phyloP scores from a whole-genome alignment of 495 filamentous ascomycete genomes.

The Aspergillus avenaceus region DNA sequence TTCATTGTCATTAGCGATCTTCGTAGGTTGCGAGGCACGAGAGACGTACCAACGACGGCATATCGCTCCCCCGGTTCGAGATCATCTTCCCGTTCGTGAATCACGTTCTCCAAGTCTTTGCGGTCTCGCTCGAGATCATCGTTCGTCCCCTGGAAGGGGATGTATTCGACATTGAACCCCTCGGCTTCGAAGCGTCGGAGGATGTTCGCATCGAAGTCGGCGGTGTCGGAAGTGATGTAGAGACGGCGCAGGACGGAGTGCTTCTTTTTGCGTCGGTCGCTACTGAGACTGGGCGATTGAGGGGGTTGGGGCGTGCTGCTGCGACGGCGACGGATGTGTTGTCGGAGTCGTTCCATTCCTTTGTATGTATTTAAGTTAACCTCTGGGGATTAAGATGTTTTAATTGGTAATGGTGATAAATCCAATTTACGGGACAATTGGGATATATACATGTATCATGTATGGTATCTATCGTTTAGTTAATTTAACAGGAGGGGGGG shows the following conservation, averaged over 20 bases:
- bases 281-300: conserved; percentile 11
- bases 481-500: no score
- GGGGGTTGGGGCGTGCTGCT: conserved; percentile 12
- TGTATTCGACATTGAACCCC: conserved; percentile 59
- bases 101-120: conserved; percentile 37
- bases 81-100: conserved; percentile 41
- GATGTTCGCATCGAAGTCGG: conserved; percentile 53
- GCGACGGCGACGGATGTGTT: conserved; percentile 15
- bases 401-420: not conserved
- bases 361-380: no score
- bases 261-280: conserved; percentile 10
- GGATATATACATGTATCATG: not conserved
- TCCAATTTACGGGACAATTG: not conserved
- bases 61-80: conserved; percentile 42
- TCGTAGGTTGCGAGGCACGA: not conserved
- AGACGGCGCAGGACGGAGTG: conserved; percentile 31
- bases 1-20: no score
- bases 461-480: no score
- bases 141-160: conserved; percentile 44
- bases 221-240: conserved; percentile 56
- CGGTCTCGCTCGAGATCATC: conserved; percentile 36
- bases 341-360: conserved; percentile 15
- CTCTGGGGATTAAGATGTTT: no score
- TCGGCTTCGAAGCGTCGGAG: conserved; percentile 56
- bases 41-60: conserved; percentile 42